phyloP scores from a whole-genome alignment of 2,329 filamentous ascomycete genomes.

The Colletotrichum australisinense region DNA sequence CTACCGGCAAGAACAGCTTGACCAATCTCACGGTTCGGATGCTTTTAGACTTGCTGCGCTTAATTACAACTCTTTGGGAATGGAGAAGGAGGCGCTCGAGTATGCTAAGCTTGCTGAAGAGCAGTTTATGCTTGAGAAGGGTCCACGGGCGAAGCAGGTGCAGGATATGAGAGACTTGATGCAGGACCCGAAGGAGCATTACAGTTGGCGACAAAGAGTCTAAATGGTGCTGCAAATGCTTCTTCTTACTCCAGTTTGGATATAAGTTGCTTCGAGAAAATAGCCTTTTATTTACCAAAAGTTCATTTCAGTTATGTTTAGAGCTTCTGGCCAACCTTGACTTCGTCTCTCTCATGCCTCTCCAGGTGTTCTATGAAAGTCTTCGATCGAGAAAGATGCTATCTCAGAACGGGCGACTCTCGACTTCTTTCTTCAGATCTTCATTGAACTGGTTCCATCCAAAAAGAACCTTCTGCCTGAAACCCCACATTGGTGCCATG shows the following conservation, averaged over 20 bases:
- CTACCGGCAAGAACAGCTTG: slow-evolving; percentile 38
- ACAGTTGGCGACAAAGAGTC: slow-evolving; percentile 30
- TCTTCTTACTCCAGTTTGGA: too few species aligned
- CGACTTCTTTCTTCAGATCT: slow-evolving; percentile 10
- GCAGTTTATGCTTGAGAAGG: slow-evolving; percentile 41
- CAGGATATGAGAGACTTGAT: slow-evolving; percentile 26
- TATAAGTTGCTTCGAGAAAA: neutral
- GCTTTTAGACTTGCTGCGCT: slow-evolving; percentile 51
- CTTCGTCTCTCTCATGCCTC: neutral
- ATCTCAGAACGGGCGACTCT: neutral
- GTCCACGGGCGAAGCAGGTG: slow-evolving; percentile 5
- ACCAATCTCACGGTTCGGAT: slow-evolving; percentile 43
- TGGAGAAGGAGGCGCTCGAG: slow-evolving; percentile 50
- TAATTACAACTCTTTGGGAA: slow-evolving; percentile 51
- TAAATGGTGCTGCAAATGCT: neutral
- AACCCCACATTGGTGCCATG: neutral
- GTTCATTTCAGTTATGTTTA: neutral
- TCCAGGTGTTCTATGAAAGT: neutral
- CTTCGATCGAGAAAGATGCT: rapidly evolving
- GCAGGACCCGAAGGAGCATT: slow-evolving; percentile 26
- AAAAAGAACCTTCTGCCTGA: neutral
- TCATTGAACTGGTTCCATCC: slow-evolving; percentile 10
- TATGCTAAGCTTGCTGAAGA: slow-evolving; percentile 52
- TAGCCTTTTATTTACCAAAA: neutral
- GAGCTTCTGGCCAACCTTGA: neutral